Conservation (phyloP, 139 green algal genomes). For the Micractinium sp. region DNA sequence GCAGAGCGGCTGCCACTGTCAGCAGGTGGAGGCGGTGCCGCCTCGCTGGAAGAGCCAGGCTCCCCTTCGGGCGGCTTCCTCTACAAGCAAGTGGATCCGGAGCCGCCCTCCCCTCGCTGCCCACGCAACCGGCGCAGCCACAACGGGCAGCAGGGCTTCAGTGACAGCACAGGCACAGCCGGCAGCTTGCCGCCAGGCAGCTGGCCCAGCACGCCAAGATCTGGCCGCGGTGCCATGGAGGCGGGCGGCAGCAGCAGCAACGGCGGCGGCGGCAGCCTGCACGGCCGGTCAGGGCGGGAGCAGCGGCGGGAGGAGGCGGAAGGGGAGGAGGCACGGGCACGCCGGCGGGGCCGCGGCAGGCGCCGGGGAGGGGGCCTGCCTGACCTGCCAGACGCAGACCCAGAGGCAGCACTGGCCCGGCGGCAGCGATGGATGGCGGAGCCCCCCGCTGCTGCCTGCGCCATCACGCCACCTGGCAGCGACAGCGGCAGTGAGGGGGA, state of each 20-base stretch:
- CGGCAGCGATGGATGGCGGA: conserved; percentile 25
- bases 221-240: neutral
- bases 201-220: neutral
- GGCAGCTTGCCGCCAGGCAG: neutral
- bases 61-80: neutral
- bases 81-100: neutral
- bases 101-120: neutral
- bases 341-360: neutral
- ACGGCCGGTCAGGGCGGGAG: neutral
- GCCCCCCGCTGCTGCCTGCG: neutral
- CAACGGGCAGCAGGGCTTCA: neutral
- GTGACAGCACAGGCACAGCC: neutral
- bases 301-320: neutral
- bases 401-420: neutral
- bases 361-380: neutral
- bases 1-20: neutral
- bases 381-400: neutral
- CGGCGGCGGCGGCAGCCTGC: conserved; percentile 2
- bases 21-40: too few species aligned
- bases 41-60: neutral
- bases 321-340: neutral
- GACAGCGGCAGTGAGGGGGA: neutral
- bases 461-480: neutral
- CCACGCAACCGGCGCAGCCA: neutral
- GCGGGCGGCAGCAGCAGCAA: neutral